Conservation (phyloP, 352 stramenopile species). For the Phytopythium delawarense region DNA sequence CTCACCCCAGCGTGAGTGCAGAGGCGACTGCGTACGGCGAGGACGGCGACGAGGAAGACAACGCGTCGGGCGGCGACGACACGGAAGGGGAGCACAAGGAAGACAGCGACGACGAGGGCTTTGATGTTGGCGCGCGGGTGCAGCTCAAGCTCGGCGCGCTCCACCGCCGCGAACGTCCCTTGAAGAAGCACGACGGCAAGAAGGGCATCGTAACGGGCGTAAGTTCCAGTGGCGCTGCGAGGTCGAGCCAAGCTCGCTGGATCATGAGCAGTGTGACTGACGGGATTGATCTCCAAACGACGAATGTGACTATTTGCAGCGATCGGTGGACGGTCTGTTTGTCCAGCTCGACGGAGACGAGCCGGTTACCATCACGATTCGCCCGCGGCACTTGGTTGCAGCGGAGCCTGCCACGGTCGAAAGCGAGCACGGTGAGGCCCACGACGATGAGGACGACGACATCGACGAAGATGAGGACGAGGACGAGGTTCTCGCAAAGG, state of each 20-base stretch:
- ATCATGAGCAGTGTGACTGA: neutral
- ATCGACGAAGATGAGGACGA: slow-evolving; percentile 13
- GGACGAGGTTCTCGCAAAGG: neutral
- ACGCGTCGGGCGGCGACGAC: slow-evolving; percentile 20
- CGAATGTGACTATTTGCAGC: slow-evolving; percentile 3
- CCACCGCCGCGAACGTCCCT: slow-evolving; percentile 44
- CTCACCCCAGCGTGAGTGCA: slow-evolving; percentile 9
- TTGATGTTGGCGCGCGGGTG: slow-evolving; percentile 54
- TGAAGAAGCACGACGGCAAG: slow-evolving; percentile 73
- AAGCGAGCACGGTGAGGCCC: slow-evolving; percentile 19
- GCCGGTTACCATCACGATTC: slow-evolving; percentile 42
- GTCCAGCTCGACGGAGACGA: slow-evolving; percentile 59
- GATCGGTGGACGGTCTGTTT: slow-evolving; percentile 26
- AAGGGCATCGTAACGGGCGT: slow-evolving; percentile 60
- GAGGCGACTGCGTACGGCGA: slow-evolving; percentile 22
- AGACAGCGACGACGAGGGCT: slow-evolving; percentile 24
- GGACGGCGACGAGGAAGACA: slow-evolving; percentile 19
- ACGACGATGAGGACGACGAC: slow-evolving; percentile 31
- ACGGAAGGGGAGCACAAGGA: slow-evolving; percentile 50
- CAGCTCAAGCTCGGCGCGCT: slow-evolving; percentile 44
- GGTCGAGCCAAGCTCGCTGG: neutral
- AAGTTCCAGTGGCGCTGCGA: slow-evolving; percentile 8
- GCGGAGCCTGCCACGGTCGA: slow-evolving; percentile 25
- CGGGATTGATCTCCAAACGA: neutral
- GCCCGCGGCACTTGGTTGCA: slow-evolving; percentile 43